Evolutionary conservation across 1,284 basidiomycete species (phyloP).

Genomic region (Papiliotrema fonsecae): DNA sequence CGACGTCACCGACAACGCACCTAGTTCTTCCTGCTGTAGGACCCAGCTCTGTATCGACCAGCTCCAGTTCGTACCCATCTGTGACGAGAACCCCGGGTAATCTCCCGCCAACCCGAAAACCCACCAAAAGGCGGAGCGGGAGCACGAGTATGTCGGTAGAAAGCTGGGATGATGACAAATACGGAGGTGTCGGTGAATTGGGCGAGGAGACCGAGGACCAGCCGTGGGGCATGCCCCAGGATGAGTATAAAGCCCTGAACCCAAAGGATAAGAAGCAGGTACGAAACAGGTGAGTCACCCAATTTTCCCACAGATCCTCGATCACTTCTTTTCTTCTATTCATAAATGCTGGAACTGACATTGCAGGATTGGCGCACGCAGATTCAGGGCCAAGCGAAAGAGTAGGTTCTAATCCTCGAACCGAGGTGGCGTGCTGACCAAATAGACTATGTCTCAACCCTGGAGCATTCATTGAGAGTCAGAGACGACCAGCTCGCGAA

Average conservation of each 20-base stretch:
- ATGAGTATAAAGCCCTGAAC: conserved; percentile 39
- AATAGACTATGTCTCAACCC: conserved; percentile 24
- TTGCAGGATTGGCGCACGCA: conserved; percentile 32
- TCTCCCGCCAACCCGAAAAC: conserved; percentile 1
- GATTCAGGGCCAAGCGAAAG: conserved; percentile 44
- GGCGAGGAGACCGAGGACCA: conserved; percentile 18
- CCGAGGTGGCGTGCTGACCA: neutral
- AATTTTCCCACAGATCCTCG: too few species aligned
- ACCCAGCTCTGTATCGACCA: conserved; percentile 10
- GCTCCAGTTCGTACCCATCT: conserved; percentile 17
- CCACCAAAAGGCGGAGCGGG: conserved; percentile 4
- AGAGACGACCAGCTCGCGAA: conserved; percentile 21
- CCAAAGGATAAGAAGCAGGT: conserved; percentile 45
- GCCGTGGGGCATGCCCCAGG: conserved; percentile 46
- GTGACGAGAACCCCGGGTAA: conserved; percentile 1
- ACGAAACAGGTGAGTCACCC: conserved; percentile 28
- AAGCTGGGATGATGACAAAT: conserved; percentile 11
- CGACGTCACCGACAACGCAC: conserved; percentile 24
- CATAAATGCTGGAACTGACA: neutral
- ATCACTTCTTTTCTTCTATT: neutral
- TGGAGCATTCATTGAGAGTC: conserved; percentile 14
- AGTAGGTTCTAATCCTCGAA: conserved; percentile 12
- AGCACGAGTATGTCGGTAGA: conserved; percentile 8
- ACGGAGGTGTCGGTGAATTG: neutral
- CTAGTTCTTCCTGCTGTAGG: conserved; percentile 8